Percentiles rank a stretch among this genome's conserved stretches.
These are phyloP conservation scores for Brettanomyces naardenensis DNA, from an alignment of 805 yeast genomes.

Conservation along the genomic window DNA sequence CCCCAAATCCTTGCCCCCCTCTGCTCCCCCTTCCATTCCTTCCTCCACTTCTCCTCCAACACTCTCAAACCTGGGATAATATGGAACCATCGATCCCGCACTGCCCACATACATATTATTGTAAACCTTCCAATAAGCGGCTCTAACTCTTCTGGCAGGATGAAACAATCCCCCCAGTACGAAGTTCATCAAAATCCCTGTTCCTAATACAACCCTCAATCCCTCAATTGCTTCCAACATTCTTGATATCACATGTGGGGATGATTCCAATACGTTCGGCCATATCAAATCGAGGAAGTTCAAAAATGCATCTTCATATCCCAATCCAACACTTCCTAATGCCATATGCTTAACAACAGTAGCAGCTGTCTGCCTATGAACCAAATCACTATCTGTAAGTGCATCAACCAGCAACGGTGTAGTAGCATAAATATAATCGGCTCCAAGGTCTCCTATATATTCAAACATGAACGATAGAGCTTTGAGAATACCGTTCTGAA, in stretches of 20 bases:
- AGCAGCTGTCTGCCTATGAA: slow-evolving; percentile 93
- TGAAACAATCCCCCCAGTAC: slow-evolving; percentile 86
- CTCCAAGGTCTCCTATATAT: slow-evolving; percentile 73
- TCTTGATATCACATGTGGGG: slow-evolving; percentile 88
- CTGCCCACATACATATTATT: slow-evolving; percentile 69
- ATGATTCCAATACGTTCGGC: slow-evolving; percentile 89
- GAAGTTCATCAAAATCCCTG: slow-evolving; percentile 68
- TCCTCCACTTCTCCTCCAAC: slow-evolving; percentile 17
- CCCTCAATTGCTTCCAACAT: slow-evolving; percentile 76
- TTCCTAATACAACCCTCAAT: slow-evolving; percentile 63
- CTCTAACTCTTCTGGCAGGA: slow-evolving; percentile 82
- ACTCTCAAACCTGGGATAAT: slow-evolving; percentile 54
- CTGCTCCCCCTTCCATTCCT: slow-evolving; percentile 8
- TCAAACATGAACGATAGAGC: slow-evolving; percentile 89
- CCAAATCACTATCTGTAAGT: slow-evolving; percentile 79
- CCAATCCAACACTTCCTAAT: slow-evolving; percentile 64
- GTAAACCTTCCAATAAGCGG: slow-evolving; percentile 78
- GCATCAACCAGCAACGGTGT: slow-evolving; percentile 84
- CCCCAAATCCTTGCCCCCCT: slow-evolving; percentile 18
- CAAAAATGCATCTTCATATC: slow-evolving; percentile 73
- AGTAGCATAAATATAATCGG: slow-evolving; percentile 75
- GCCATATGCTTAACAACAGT: slow-evolving; percentile 79
- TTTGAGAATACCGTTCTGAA: slow-evolving; percentile 91
- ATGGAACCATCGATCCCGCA: slow-evolving; percentile 73
- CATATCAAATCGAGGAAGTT: slow-evolving; percentile 74